phyloP scores from a whole-genome alignment of 768 basidiomycete species.

The Rhizopogon vulgaris region DNA sequence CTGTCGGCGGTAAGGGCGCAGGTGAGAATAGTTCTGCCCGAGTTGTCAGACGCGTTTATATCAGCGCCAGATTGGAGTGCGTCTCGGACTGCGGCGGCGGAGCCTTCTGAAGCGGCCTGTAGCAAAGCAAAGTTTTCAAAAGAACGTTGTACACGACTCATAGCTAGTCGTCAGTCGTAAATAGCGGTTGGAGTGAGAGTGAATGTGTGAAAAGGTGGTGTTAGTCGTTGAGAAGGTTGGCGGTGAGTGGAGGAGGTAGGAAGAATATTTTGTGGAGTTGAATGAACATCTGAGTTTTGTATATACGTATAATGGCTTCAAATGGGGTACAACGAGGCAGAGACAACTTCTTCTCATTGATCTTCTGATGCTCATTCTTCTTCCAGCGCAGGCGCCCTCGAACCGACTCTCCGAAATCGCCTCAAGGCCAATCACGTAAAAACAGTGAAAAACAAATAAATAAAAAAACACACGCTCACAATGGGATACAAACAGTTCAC shows the following conservation, averaged over 20 bases:
- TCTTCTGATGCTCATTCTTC: slow-evolving; percentile 2
- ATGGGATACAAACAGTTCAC: not conserved
- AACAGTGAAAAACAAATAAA: slow-evolving; percentile 6
- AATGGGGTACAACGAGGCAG: slow-evolving; percentile 8
- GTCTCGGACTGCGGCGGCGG: slow-evolving; percentile 44
- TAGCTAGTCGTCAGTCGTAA: slow-evolving; percentile 30
- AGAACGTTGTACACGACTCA: slow-evolving; percentile 32
- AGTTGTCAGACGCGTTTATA: slow-evolving; percentile 57
- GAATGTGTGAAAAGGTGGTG: not conserved
- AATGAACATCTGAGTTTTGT: slow-evolving; percentile 9
- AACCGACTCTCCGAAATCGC: not conserved
- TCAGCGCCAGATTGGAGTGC: slow-evolving; percentile 59
- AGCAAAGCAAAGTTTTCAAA: slow-evolving; percentile 42
- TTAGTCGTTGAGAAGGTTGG: slow-evolving; percentile 14
- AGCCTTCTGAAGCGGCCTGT: slow-evolving; percentile 50
- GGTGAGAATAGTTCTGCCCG: slow-evolving; percentile 59
- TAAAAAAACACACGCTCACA: slow-evolving; percentile 2
- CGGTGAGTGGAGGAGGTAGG: not conserved
- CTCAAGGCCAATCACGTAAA: slow-evolving; percentile 21
- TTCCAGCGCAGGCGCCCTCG: not conserved
- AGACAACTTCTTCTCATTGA: slow-evolving; percentile 2
- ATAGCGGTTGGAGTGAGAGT: slow-evolving; percentile 3
- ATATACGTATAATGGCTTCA: slow-evolving; percentile 24
- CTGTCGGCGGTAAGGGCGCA: slow-evolving; percentile 69
- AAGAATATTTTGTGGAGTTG: not conserved